A percentile compares a stretch with the other conserved stretches of the same genome.
Conservation (phyloP, 495 filamentous ascomycete species). For the Lichina pygmaea region DNA sequence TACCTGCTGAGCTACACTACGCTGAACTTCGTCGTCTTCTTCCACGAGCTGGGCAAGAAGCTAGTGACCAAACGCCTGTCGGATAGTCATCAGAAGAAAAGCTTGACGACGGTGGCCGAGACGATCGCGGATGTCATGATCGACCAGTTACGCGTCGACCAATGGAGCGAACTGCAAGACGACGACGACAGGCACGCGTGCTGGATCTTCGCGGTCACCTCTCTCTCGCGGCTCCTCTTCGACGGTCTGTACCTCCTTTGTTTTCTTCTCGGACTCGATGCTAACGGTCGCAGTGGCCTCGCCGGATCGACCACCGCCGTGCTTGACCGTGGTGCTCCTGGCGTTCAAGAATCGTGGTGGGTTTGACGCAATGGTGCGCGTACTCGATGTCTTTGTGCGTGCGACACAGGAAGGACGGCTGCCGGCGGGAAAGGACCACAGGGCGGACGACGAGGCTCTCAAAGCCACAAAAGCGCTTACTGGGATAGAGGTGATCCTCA, state of each 20-base stretch:
- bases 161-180: slow-evolving; percentile 14
- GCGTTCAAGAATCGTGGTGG: slow-evolving; percentile 66
- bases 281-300: background rate
- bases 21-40: slow-evolving; percentile 43
- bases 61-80: slow-evolving; percentile 41
- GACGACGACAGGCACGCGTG: slow-evolving; percentile 32
- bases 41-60: slow-evolving; percentile 54
- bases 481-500: slow-evolving; percentile 63
- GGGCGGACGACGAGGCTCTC: slow-evolving; percentile 16
- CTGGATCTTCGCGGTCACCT: slow-evolving; percentile 53
- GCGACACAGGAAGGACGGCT: slow-evolving; percentile 23
- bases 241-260: slow-evolving; percentile 22
- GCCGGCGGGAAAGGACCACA: slow-evolving; percentile 10
- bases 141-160: slow-evolving; percentile 28
- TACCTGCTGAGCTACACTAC: slow-evolving; percentile 52
- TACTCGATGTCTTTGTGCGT: slow-evolving; percentile 44
- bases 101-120: slow-evolving; percentile 43
- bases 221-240: slow-evolving; percentile 49
- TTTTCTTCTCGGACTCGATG: too few species aligned
- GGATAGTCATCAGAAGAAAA: slow-evolving; percentile 38
- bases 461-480: slow-evolving; percentile 28
- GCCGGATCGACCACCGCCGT: background rate
- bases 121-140: slow-evolving; percentile 46
- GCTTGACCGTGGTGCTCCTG: slow-evolving; percentile 50
- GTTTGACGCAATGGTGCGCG: slow-evolving; percentile 40